These are phyloP conservation scores for Saturnispora sanitii DNA, from an alignment of 805 yeast genomes.

Conservation along the genomic window DNA sequence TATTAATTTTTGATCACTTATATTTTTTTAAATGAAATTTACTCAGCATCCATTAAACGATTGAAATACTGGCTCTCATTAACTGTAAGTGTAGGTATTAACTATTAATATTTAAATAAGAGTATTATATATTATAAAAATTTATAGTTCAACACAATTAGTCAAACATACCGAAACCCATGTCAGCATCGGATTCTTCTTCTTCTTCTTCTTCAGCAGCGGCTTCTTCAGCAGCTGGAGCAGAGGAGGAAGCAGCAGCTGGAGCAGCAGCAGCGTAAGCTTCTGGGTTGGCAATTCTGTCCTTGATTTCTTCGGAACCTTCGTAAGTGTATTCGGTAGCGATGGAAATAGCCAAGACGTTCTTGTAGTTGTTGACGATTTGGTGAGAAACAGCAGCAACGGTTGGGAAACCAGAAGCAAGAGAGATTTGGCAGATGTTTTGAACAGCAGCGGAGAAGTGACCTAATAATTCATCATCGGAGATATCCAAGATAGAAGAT, in stretches of 20 bases:
- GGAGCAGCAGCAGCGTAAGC: slow-evolving; percentile 99
- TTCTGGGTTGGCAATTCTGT: slow-evolving; percentile 99
- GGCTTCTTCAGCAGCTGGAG: slow-evolving; percentile 54
- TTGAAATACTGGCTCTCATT: no score
- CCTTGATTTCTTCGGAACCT: slow-evolving; percentile 98
- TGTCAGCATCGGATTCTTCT: slow-evolving; percentile 38
- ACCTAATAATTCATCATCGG: slow-evolving; percentile 89
- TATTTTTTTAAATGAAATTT: no score
- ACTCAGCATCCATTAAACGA: neutral
- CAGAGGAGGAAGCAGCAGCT: slow-evolving; percentile 67
- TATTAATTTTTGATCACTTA: neutral
- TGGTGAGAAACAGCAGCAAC: slow-evolving; percentile 99
- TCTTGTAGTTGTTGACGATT: slow-evolving; percentile 98
- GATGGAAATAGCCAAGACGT: slow-evolving; percentile 92
- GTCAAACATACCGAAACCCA: slow-evolving; percentile 99
- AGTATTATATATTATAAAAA: neutral
- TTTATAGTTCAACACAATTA: slow-evolving; percentile 31
- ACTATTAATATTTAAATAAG: neutral
- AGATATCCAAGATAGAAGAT: slow-evolving; percentile 91
- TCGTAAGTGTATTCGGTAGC: slow-evolving; percentile 99
- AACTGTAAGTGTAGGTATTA: no score
- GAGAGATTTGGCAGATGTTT: slow-evolving; percentile 91
- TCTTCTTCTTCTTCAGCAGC: slow-evolving; percentile 66
- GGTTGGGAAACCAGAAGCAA: slow-evolving; percentile 99
- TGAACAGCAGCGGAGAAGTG: slow-evolving; percentile 89